A percentile compares a stretch with the other conserved stretches of the same genome.
These are phyloP conservation scores for Populus tomentosa DNA, from an alignment of 441 rosid species.

Conservation along the genomic window DNA sequence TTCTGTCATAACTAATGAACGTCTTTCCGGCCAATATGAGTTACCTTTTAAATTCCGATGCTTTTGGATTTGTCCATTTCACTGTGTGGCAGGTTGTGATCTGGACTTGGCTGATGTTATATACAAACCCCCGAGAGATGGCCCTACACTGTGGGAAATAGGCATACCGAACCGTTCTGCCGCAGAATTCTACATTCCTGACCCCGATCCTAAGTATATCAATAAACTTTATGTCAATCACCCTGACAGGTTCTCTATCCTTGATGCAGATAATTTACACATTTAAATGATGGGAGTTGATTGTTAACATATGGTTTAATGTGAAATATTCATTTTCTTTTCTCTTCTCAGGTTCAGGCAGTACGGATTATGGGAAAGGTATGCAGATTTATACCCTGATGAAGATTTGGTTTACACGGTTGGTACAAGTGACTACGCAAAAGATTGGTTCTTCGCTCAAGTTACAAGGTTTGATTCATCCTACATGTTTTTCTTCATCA, in stretches of 20 bases:
- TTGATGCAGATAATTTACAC: background rate
- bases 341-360: slow-evolving; percentile 56
- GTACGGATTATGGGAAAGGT: slow-evolving; percentile 59
- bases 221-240: slow-evolving; percentile 61
- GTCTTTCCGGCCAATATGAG: background rate
- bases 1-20: background rate
- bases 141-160: slow-evolving; percentile 85
- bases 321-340: background rate
- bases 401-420: slow-evolving; percentile 48
- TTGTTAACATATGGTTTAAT: background rate
- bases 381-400: slow-evolving; percentile 44
- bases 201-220: slow-evolving; percentile 55
- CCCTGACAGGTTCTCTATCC: slow-evolving; percentile 54
- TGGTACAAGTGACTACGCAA: slow-evolving; percentile 35
- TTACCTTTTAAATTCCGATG: background rate
- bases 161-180: slow-evolving; percentile 63
- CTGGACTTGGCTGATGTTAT: slow-evolving; percentile 48
- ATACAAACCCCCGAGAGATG: slow-evolving; percentile 64
- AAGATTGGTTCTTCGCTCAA: slow-evolving; percentile 61
- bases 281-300: no score
- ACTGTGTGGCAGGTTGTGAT: slow-evolving; percentile 36
- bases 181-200: slow-evolving; percentile 31
- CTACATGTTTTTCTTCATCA: background rate
- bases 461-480: slow-evolving; percentile 40
- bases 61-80: background rate